phyloP scores from a whole-genome alignment of 768 basidiomycete genomes.

The Lactarius akahatsu region DNA sequence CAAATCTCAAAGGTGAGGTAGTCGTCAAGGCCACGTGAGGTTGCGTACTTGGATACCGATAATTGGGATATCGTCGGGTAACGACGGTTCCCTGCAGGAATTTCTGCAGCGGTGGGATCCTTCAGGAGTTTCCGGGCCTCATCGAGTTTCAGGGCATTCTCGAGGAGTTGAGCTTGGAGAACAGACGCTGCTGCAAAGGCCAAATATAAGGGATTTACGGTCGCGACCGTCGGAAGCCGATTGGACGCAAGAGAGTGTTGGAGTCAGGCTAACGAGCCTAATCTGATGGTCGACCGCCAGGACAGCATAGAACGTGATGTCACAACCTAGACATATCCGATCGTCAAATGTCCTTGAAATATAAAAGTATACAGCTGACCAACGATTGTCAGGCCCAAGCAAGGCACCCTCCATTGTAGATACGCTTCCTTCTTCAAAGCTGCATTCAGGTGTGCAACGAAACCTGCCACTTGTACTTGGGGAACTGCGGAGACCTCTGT shows the following conservation, averaged over 20 bases:
- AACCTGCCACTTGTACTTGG: not conserved
- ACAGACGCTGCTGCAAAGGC: not conserved
- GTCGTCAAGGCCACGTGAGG: too few relatives aligned
- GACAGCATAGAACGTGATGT: not conserved
- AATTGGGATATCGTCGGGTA: too few relatives aligned
- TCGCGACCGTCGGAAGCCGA: not conserved
- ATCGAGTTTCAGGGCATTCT: too few relatives aligned
- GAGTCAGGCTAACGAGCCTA: not conserved
- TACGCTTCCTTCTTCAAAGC: too few relatives aligned
- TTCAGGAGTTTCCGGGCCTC: not conserved
- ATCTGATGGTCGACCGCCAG: not conserved
- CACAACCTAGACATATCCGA: not conserved
- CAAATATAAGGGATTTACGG: not conserved
- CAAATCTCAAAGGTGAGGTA: too few relatives aligned
- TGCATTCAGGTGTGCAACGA: not conserved
- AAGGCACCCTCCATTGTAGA: not conserved
- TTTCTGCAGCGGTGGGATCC: too few relatives aligned
- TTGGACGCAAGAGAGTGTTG: not conserved
- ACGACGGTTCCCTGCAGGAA: too few relatives aligned
- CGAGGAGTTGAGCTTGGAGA: not conserved
- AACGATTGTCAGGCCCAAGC: not conserved
- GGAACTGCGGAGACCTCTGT: too few relatives aligned
- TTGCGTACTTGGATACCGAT: too few relatives aligned
- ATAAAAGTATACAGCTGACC: not conserved
- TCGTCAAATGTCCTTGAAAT: not conserved